These are phyloP conservation scores for Musa schizocarpa DNA, from an alignment of 176 grass and related monocot species.

Conservation along the genomic window DNA sequence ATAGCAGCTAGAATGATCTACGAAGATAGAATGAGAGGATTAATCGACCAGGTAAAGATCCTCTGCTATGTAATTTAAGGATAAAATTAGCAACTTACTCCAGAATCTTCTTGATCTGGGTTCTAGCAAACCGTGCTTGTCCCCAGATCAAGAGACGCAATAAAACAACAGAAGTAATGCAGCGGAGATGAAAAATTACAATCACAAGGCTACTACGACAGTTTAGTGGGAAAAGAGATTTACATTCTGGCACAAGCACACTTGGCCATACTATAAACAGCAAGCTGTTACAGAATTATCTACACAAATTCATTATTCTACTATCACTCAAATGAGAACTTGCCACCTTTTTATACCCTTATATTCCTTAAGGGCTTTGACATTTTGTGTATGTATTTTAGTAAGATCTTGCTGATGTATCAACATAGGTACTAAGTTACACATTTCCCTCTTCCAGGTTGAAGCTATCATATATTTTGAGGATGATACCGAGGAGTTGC, in stretches of 20 bases:
- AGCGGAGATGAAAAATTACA: too few relatives aligned
- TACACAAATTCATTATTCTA: neutral
- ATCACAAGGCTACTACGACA: too few relatives aligned
- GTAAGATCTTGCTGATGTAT: neutral
- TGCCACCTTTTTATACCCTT: neutral
- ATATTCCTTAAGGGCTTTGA: neutral
- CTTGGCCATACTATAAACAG: too few relatives aligned
- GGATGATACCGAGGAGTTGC: slow-evolving; percentile 83
- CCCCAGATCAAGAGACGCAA: too few relatives aligned
- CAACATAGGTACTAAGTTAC: neutral
- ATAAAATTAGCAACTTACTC: neutral
- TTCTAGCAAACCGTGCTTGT: too few relatives aligned
- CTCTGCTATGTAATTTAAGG: neutral
- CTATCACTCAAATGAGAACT: neutral
- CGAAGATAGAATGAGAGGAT: slow-evolving; percentile 95
- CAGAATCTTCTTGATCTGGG: neutral
- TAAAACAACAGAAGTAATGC: too few relatives aligned
- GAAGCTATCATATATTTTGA: slow-evolving; percentile 98
- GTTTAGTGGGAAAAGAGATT: too few relatives aligned
- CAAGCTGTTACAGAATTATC: too few relatives aligned
- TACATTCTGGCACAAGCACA: too few relatives aligned
- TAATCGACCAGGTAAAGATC: slow-evolving; percentile 75
- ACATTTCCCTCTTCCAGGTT: slow-evolving; percentile 40
- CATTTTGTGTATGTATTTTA: neutral
- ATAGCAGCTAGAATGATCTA: slow-evolving; percentile 94